Conservation (phyloP, 495 filamentous ascomycete species). For the Trichoderma erinaceum region DNA sequence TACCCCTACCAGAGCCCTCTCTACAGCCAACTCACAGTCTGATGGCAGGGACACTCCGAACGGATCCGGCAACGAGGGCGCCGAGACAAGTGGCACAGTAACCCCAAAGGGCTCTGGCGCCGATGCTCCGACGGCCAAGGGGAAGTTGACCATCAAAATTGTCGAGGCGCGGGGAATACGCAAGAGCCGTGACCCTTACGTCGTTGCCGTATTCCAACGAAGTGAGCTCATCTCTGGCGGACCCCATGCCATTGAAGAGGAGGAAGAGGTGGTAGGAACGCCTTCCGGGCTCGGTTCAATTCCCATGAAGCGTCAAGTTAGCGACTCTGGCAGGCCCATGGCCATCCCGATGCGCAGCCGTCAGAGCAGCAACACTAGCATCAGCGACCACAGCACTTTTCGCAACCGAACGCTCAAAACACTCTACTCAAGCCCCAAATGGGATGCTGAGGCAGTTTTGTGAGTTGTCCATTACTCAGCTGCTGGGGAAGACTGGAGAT, state of each 20-base stretch:
- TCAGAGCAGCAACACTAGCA: conserved; percentile 88
- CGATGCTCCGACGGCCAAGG: conserved; percentile 70
- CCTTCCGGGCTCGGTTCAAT: conserved; percentile 46
- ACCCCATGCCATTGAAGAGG: conserved; percentile 51
- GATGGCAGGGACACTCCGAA: conserved; percentile 31
- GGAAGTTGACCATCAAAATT: conserved; percentile 85
- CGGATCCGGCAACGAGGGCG: conserved; percentile 32
- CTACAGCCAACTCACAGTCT: conserved; percentile 41
- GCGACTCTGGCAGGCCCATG: conserved; percentile 69
- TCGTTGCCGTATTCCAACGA: conserved; percentile 93
- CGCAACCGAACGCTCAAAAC: conserved; percentile 48
- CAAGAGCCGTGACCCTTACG: conserved; percentile 82
- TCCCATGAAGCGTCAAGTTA: conserved; percentile 59
- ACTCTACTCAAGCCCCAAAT: conserved; percentile 81
- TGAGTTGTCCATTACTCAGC: conserved; percentile 42
- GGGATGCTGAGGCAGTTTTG: conserved; percentile 95
- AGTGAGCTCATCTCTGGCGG: conserved; percentile 92
- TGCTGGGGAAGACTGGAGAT: too few relatives aligned
- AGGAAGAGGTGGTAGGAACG: conserved; percentile 40
- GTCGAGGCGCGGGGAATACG: conserved; percentile 74
- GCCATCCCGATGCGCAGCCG: conserved; percentile 93
- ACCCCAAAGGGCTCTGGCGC: conserved; percentile 41
- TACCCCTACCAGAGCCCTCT: conserved; percentile 79
- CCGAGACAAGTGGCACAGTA: conserved; percentile 35
- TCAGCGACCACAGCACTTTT: conserved; percentile 62